A percentile compares a stretch with the other conserved stretches of the same genome.
Conservation (phyloP, 768 basidiomycete genomes). For the Hydnomerulius pinastri region DNA sequence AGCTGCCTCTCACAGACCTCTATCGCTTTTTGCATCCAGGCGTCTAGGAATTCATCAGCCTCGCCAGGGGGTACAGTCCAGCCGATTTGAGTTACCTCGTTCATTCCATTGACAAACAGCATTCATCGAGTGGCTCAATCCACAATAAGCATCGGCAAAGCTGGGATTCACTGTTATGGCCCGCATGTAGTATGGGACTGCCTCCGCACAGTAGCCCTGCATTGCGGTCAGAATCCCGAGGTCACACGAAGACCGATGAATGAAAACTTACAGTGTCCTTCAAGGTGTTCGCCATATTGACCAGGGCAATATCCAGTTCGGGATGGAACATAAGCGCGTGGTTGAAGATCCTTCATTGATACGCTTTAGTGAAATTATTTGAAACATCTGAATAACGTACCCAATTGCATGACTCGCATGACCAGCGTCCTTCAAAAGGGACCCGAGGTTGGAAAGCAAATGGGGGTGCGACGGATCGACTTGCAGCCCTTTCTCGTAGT, state of each 20-base stretch:
- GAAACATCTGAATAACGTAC: conserved; percentile 25
- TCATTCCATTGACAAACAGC: conserved; percentile 50
- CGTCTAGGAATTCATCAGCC: conserved; percentile 17
- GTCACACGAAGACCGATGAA: not conserved
- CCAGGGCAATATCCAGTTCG: conserved; percentile 51
- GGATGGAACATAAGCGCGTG: conserved; percentile 43
- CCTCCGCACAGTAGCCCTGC: conserved; percentile 44
- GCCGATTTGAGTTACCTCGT: conserved; percentile 27
- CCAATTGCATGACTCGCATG: conserved; percentile 42
- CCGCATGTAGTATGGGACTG: conserved; percentile 46
- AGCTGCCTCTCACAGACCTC: conserved; percentile 41
- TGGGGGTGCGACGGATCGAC: conserved; percentile 50
- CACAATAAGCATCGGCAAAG: conserved; percentile 50
- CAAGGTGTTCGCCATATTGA: conserved; percentile 52
- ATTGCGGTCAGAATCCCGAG: not conserved
- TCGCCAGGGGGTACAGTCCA: conserved; percentile 1
- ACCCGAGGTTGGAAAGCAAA: conserved; percentile 51
- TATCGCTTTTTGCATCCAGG: conserved; percentile 41
- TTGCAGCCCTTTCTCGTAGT: conserved; percentile 46
- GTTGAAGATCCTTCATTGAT: conserved; percentile 37
- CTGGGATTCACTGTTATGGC: conserved; percentile 44
- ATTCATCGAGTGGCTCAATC: conserved; percentile 45
- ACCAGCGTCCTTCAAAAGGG: conserved; percentile 51
- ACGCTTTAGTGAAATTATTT: conserved; percentile 3
- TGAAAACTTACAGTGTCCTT: conserved; percentile 43